Evolutionary conservation across 495 filamentous ascomycete species (phyloP).

Genomic region (Tuber magnatum): DNA sequence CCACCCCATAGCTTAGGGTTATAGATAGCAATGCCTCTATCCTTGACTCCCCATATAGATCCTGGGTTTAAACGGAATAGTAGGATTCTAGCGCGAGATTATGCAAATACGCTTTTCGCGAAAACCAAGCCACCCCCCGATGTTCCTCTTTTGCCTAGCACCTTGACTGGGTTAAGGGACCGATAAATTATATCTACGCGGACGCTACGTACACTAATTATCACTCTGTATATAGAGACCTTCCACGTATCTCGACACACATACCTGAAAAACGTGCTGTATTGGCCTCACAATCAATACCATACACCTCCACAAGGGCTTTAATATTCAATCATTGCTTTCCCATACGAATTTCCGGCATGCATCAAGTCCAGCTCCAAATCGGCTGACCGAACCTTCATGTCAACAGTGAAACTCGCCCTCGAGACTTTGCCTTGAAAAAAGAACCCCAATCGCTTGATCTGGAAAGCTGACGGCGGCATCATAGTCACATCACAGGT

Average conservation of each 20-base stretch:
- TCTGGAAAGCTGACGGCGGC: conserved; percentile 10
- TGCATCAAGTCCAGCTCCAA: conserved; percentile 5
- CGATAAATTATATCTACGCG: not conserved
- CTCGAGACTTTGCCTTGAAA: not conserved
- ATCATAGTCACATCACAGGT: conserved; percentile 8
- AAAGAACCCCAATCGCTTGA: not conserved
- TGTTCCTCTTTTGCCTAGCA: not conserved
- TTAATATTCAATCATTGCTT: conserved; percentile 12
- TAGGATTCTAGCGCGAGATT: not conserved
- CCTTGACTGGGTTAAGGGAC: not conserved
- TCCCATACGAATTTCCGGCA: conserved; percentile 4
- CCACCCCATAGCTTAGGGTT: not conserved
- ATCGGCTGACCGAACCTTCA: conserved; percentile 5
- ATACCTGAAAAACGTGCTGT: not conserved
- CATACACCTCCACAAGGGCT: not conserved
- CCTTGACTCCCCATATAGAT: not conserved
- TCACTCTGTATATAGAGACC: not conserved
- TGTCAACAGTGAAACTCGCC: conserved; percentile 8
- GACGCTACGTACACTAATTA: not conserved
- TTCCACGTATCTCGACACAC: not conserved
- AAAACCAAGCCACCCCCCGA: not conserved
- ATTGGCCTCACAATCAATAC: not conserved
- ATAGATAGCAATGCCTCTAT: not conserved
- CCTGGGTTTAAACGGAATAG: not conserved
- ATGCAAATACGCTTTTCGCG: not conserved